Conservation (phyloP, 371 early-diverging fungal species). For the Massospora cicadina region DNA sequence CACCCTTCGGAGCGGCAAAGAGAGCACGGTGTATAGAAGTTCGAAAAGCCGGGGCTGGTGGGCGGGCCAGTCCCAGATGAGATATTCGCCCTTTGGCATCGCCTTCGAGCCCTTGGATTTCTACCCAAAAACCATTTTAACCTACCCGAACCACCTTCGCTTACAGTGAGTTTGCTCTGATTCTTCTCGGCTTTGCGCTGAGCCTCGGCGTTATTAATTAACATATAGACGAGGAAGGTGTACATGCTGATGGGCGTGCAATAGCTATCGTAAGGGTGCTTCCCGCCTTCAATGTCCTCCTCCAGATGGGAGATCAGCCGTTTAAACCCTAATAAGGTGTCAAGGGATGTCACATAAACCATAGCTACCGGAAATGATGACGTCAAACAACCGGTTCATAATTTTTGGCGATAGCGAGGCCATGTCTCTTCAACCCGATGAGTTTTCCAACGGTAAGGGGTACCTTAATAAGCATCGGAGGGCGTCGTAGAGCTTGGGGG, state of each 20-base stretch:
- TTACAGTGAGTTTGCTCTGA: not conserved
- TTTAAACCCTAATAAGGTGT: not conserved
- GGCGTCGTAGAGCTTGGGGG: not conserved
- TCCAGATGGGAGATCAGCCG: not conserved
- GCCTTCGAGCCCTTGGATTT: not conserved
- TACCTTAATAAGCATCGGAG: not conserved
- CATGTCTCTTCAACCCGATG: not conserved
- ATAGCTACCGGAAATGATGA: not conserved
- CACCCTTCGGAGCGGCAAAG: not conserved
- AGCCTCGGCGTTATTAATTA: constrained; percentile 1
- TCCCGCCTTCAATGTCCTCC: not conserved
- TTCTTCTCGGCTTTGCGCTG: not conserved
- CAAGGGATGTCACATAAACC: not conserved
- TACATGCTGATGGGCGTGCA: not conserved
- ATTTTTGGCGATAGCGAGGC: not conserved
- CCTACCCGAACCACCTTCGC: not conserved
- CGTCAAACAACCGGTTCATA: not conserved
- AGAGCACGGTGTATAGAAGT: not conserved
- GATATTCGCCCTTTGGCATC: not conserved
- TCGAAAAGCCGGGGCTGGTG: not conserved
- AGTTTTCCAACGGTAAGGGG: not conserved
- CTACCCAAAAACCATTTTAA: not conserved
- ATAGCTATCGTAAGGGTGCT: not conserved
- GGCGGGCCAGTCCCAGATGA: not conserved
- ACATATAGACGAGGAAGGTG: not conserved